These are phyloP conservation scores for Sugiyamaella grinbergsii DNA, from an alignment of 1,139 yeast genomes.

Conservation along the genomic window DNA sequence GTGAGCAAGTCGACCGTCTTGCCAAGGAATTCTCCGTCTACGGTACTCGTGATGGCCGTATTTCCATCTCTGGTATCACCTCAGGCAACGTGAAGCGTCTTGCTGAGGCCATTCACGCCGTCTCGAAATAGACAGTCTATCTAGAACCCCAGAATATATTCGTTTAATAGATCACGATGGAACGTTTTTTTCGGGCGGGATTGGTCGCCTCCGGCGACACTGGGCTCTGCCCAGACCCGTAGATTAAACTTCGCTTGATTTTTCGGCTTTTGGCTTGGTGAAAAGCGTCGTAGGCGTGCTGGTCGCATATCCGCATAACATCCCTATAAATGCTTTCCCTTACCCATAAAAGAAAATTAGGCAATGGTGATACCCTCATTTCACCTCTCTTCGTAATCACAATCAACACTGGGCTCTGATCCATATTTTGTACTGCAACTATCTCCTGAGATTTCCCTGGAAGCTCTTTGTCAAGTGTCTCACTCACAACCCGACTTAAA, in stretches of 20 bases:
- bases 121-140: conserved; percentile 28
- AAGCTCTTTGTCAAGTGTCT: not conserved
- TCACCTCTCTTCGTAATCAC: too few species aligned
- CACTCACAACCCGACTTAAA: not conserved
- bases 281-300: not conserved
- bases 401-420: not conserved
- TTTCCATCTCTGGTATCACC: conserved; percentile 92
- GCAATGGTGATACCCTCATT: not conserved
- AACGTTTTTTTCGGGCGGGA: not conserved
- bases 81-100: conserved; percentile 75
- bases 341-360: conserved; percentile 13
- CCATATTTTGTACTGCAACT: too few species aligned
- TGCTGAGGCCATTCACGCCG: conserved; percentile 70
- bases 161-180: conserved; percentile 8
- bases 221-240: conserved; percentile 19
- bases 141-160: not conserved
- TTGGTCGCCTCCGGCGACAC: conserved; percentile 17
- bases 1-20: conserved; percentile 77
- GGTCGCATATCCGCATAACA: not conserved
- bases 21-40: conserved; percentile 80
- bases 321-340: conserved; percentile 1
- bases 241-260: conserved; percentile 12
- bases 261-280: too few species aligned
- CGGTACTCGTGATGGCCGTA: conserved; percentile 73
- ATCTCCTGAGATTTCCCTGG: too few species aligned